phyloP scores from a whole-genome alignment of 345 rosid genomes.

The Eucalyptus polybractea region DNA sequence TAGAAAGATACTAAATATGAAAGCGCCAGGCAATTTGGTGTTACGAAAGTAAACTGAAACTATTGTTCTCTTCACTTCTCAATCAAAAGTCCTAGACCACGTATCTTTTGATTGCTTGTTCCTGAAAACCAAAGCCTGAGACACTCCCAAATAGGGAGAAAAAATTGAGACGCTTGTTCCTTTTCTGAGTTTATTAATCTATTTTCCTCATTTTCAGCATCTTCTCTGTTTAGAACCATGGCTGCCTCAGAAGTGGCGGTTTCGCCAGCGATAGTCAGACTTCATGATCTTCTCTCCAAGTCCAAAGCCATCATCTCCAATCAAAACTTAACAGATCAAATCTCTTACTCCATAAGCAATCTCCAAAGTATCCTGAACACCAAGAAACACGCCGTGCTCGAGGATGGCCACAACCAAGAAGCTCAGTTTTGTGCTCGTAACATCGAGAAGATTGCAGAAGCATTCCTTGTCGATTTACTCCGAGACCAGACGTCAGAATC shows the following conservation, averaged over 20 bases:
- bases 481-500: background rate
- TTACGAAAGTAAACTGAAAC: background rate
- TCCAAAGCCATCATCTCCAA: accelerated
- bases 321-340: background rate
- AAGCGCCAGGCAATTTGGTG: background rate
- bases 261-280: background rate
- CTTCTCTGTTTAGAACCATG: too few relatives aligned
- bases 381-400: background rate
- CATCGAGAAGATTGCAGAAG: background rate
- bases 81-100: background rate
- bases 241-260: background rate
- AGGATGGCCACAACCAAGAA: background rate
- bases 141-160: background rate
- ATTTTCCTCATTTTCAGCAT: too few relatives aligned
- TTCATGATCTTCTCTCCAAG: background rate
- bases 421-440: accelerated
- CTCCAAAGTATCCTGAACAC: background rate
- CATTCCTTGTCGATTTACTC: background rate
- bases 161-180: too few relatives aligned
- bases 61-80: background rate
- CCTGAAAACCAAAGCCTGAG: background rate
- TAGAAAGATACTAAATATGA: too few relatives aligned
- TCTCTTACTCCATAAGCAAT: background rate
- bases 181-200: too few relatives aligned
- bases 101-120: background rate